phyloP scores from a whole-genome alignment of 2,329 filamentous ascomycete genomes.

The Cladosporium sp. region DNA sequence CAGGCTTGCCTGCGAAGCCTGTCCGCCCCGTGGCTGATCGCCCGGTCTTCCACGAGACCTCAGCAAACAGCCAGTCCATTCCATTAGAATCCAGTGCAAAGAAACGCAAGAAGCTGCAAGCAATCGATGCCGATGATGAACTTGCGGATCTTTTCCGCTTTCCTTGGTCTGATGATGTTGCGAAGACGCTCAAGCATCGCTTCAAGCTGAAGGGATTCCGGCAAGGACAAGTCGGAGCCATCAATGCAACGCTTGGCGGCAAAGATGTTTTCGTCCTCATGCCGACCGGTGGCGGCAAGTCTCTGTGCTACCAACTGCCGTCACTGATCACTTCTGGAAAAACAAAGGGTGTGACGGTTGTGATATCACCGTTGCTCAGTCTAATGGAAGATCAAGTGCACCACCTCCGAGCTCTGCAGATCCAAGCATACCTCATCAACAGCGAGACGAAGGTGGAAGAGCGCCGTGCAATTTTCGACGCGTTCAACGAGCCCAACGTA shows the following conservation, averaged over 20 bases:
- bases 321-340: slow-evolving; percentile 74
- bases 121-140: slow-evolving; percentile 21
- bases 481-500: slow-evolving; percentile 56
- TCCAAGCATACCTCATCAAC: slow-evolving; percentile 77
- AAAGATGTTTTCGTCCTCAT: slow-evolving; percentile 93
- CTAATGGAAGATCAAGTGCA: slow-evolving; percentile 96
- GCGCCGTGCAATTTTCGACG: slow-evolving; percentile 59
- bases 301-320: slow-evolving; percentile 91
- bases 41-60: slow-evolving; percentile 29
- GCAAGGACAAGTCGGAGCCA: slow-evolving; percentile 86
- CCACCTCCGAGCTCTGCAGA: slow-evolving; percentile 66
- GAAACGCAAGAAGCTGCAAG: slow-evolving; percentile 21
- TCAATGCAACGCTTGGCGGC: slow-evolving; percentile 83
- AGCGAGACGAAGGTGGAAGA: slow-evolving; percentile 62
- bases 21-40: slow-evolving; percentile 8
- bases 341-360: slow-evolving; percentile 81
- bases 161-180: slow-evolving; percentile 82
- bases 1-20: slow-evolving; percentile 19
- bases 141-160: slow-evolving; percentile 33
- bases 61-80: slow-evolving; percentile 18
- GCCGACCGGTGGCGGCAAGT: slow-evolving; percentile 97
- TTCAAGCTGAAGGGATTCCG: slow-evolving; percentile 86
- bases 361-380: slow-evolving; percentile 90
- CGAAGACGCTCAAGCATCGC: slow-evolving; percentile 67
- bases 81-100: slow-evolving; percentile 23